Base-by-base conservation (phyloP, 331 rosid species). In the Quercus lobata region DNA sequence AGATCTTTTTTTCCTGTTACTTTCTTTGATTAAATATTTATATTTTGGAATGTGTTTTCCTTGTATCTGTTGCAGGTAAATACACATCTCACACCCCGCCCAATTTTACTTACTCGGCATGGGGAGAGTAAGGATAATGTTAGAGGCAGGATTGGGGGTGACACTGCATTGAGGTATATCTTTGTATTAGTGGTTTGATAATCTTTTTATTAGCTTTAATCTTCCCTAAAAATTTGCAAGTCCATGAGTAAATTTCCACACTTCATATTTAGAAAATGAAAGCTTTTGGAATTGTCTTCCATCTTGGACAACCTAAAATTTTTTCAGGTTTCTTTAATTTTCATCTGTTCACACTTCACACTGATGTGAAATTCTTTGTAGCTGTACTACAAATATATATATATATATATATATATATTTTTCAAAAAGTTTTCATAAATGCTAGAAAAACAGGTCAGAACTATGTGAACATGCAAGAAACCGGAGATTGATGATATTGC, bases 71-170 rank as follows among this genome's bases (percentile, higher is more conserved):
- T 78, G 78, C 79, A 96, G 99, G 99, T 96, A 77, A 96, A 96
- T 84, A 96, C 98, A 7, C 99, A 96, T 86, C 98, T 93, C 79
- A 96, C 98, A 1, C 99, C 99, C 12, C 98, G 99, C 63, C 99
- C 99, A 72, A 96, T 96, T 81, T 87, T 96, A 79, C 99, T 96
- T 75, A 96, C 99, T 58, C 89, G 98, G 79, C 99, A 96, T 80
- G 99, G 99, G 73, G 99, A 96, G 85, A 96, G 99, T 86, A 92
- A 30, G 88, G 99, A 96, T 83, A 96, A 96, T 87, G 97, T 96
- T 69, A 87, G 99, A 84, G 97, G 92, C 55, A 88, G 99, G 86
- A 93, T 95, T 52, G 99, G 99, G 65, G 99, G 99, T 53, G 99
- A 96, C 80, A 78, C 90, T 70, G 92, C 85, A 72, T 37, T 96